These are phyloP conservation scores for Aureobasidium sp. DNA, from an alignment of 2,329 filamentous ascomycete genomes.

Conservation along the genomic window DNA sequence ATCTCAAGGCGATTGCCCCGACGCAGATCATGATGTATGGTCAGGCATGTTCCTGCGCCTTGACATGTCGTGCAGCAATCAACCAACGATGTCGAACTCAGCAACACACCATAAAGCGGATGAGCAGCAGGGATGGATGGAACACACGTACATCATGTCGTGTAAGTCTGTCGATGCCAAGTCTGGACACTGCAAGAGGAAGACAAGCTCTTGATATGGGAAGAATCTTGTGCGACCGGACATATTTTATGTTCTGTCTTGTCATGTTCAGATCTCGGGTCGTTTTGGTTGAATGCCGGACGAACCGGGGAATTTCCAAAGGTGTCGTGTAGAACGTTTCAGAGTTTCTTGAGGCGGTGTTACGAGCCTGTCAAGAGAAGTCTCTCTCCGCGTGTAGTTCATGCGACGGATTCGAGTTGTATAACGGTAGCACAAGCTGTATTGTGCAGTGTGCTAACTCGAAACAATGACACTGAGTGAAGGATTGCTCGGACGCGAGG, in stretches of 20 bases:
- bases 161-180: neutral
- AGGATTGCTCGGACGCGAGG: neutral
- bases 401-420: constrained; percentile 11
- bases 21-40: constrained; percentile 11
- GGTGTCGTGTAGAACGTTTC: constrained; percentile 14
- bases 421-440: constrained; percentile 7
- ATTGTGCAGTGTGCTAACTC: neutral
- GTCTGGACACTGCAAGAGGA: neutral
- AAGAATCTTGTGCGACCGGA: neutral
- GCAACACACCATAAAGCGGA: neutral
- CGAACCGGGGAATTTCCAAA: constrained; percentile 1
- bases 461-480: neutral
- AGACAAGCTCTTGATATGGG: neutral
- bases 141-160: constrained; percentile 3
- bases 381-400: constrained; percentile 13
- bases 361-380: constrained; percentile 12
- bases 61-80: constrained; percentile 14
- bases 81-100: constrained; percentile 8
- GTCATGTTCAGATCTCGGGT: neutral
- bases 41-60: constrained; percentile 7
- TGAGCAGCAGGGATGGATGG: constrained; percentile 3
- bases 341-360: neutral
- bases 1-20: constrained; percentile 12
- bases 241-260: constrained; percentile 4
- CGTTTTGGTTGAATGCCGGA: neutral